These are phyloP conservation scores for Sugiyamaella smithiae DNA, from an alignment of 805 yeast genomes.

Conservation along the genomic window DNA sequence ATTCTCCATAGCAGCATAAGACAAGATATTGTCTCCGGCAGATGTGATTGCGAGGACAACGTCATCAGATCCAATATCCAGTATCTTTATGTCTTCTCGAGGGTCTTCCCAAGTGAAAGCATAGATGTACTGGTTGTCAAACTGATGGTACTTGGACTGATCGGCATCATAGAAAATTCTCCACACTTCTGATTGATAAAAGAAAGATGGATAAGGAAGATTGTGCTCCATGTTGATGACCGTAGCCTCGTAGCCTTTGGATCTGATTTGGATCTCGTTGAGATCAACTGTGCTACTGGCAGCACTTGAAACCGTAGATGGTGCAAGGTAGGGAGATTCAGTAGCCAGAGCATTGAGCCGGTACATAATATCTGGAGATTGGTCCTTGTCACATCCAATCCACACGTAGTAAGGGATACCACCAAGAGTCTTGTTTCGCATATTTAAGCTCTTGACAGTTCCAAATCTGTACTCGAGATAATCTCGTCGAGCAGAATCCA, in stretches of 20 bases:
- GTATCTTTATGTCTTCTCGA: conserved; percentile 67
- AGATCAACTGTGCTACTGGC: conserved; percentile 12
- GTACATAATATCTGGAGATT: conserved; percentile 47
- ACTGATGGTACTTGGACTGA: conserved; percentile 64
- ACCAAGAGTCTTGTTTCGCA: conserved; percentile 63
- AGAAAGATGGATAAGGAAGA: conserved; percentile 75
- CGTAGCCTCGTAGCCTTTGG: conserved; percentile 78
- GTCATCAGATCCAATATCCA: conserved; percentile 59
- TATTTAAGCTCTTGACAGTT: conserved; percentile 69
- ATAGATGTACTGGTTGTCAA: conserved; percentile 75
- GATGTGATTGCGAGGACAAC: conserved; percentile 81
- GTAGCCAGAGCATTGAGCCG: conserved; percentile 70
- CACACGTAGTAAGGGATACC: conserved; percentile 79
- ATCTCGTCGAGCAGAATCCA: conserved; percentile 78
- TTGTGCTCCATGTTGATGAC: conserved; percentile 56
- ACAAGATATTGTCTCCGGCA: conserved; percentile 78
- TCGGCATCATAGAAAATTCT: conserved; percentile 76
- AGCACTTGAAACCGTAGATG: conserved; percentile 32
- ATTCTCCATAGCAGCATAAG: conserved; percentile 67
- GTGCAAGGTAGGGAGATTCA: conserved; percentile 78
- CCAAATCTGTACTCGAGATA: conserved; percentile 81
- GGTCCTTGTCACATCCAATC: conserved; percentile 68
- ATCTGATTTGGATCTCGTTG: conserved; percentile 23
- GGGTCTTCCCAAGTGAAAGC: conserved; percentile 94
- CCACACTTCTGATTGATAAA: conserved; percentile 75